Evolutionary conservation across 345 rosid genomes (phyloP).

Genomic region (Heritiera fomes): DNA sequence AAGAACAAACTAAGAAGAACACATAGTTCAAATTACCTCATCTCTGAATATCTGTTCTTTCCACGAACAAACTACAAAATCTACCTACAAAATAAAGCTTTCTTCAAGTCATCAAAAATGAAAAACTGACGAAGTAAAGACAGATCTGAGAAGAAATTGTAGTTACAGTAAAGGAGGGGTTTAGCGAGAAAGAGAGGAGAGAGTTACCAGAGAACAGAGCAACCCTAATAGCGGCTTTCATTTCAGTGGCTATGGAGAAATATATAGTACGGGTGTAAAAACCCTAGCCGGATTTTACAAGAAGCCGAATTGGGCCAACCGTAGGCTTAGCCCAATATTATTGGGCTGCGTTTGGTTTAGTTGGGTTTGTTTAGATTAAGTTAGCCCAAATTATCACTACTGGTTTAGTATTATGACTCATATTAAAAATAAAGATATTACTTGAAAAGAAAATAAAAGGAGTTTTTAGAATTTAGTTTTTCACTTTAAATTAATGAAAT

Average conservation of each 20-base stretch:
- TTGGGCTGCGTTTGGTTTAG: background rate
- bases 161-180: background rate
- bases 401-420: background rate
- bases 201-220: constrained; percentile 7
- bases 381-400: background rate
- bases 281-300: background rate
- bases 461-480: no score
- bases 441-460: no score
- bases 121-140: background rate
- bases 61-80: background rate
- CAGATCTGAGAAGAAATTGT: background rate
- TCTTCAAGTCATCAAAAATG: background rate
- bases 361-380: background rate
- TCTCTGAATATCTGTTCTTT: constrained; percentile 12
- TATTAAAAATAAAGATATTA: no score
- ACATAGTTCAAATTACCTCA: constrained; percentile 32
- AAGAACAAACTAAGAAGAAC: background rate
- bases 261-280: background rate
- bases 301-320: background rate
- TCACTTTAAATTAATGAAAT: no score
- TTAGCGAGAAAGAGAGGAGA: background rate
- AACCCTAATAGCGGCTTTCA: background rate
- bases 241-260: background rate
- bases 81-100: constrained; percentile 12
- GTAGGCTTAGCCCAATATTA: background rate